Conservation (phyloP, 208 protist species). For the Vickermania spadyakhi region DNA sequence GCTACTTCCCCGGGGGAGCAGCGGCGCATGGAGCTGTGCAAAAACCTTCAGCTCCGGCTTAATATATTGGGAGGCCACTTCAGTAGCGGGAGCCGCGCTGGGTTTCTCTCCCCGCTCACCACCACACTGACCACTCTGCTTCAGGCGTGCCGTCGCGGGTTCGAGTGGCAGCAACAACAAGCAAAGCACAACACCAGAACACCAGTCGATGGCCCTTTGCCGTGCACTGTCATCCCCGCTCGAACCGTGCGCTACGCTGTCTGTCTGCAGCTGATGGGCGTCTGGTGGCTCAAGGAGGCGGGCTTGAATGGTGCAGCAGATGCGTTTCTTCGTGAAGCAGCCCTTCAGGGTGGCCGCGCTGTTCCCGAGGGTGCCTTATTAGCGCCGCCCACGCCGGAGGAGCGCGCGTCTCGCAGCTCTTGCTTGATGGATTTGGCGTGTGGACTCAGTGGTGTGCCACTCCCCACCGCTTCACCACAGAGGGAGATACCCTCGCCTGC, state of each 20-base stretch:
- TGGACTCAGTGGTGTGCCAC: too few relatives aligned
- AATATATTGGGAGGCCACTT: constrained; percentile 52
- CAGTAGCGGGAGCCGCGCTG: constrained; percentile 22
- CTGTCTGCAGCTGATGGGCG: constrained; percentile 54
- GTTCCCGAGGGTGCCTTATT: too few relatives aligned
- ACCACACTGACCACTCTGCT: constrained; percentile 58
- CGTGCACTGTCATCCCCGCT: constrained; percentile 32
- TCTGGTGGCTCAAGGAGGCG: constrained; percentile 60
- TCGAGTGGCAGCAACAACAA: constrained; percentile 11
- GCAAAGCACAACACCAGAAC: background rate
- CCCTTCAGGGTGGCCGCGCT: too few relatives aligned
- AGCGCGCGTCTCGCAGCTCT: too few relatives aligned
- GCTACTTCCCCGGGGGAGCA: constrained; percentile 10
- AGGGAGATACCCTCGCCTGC: too few relatives aligned
- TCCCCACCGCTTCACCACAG: too few relatives aligned
- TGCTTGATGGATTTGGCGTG: too few relatives aligned
- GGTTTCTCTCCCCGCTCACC: constrained; percentile 54
- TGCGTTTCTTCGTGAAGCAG: constrained; percentile 8
- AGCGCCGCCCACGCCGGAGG: too few relatives aligned
- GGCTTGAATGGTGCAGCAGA: constrained; percentile 28
- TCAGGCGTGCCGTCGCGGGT: constrained; percentile 22
- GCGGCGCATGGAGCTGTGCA: constrained; percentile 15
- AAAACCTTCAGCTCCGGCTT: constrained; percentile 26
- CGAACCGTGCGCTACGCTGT: constrained; percentile 20
- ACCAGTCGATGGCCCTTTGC: background rate